Evolutionary conservation across 495 filamentous ascomycete genomes (phyloP).

Genomic region (Xylaria longipes): DNA sequence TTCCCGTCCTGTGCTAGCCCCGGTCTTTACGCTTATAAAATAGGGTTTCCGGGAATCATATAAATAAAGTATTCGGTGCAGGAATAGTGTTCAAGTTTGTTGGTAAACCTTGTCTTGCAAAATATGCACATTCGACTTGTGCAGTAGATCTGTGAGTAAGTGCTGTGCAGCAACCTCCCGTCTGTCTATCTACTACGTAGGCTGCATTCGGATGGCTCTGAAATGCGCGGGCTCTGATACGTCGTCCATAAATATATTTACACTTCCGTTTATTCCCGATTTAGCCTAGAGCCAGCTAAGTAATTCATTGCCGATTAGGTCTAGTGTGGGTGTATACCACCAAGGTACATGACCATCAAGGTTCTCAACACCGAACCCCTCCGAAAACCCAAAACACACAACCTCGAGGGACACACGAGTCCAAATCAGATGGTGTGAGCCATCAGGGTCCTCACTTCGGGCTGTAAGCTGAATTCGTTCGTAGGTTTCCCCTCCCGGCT

Average conservation of each 20-base stretch:
- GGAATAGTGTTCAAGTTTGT: not conserved
- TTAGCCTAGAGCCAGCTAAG: not conserved
- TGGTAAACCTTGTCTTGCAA: too few relatives aligned
- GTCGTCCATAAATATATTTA: not conserved
- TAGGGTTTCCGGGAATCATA: not conserved
- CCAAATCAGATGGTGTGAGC: not conserved
- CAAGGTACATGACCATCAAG: constrained; percentile 32
- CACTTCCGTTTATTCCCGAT: not conserved
- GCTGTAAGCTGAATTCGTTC: not conserved
- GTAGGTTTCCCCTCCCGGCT: not conserved
- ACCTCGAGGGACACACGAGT: not conserved
- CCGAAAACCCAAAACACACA: not conserved
- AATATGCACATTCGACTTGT: not conserved
- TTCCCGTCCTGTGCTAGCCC: not conserved
- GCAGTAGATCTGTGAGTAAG: not conserved
- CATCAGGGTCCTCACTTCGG: constrained; percentile 28
- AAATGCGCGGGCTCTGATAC: constrained; percentile 2
- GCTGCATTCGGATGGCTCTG: not conserved
- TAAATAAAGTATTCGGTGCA: not conserved
- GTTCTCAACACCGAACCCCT: constrained; percentile 29
- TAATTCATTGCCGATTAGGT: not conserved
- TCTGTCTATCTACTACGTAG: too few relatives aligned
- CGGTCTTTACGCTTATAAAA: not conserved
- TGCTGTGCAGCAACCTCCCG: not conserved
- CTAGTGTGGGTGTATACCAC: not conserved